A percentile compares a stretch with the other conserved stretches of the same genome.
These are phyloP conservation scores for Leishmania aethiopica DNA, from an alignment of 208 protist genomes.

Conservation along the genomic window DNA sequence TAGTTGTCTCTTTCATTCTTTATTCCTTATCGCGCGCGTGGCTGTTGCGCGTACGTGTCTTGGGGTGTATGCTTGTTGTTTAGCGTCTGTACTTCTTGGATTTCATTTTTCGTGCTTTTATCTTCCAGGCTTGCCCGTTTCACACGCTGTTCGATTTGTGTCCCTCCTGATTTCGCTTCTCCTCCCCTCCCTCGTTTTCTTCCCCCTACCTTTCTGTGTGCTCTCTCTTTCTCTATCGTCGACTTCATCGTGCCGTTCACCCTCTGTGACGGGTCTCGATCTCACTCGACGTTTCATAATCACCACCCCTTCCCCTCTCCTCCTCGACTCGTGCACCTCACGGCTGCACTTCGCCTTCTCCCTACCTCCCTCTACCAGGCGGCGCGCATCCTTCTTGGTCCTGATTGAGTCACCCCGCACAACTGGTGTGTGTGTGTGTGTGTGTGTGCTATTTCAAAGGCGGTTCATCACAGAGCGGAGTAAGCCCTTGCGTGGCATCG, in stretches of 20 bases:
- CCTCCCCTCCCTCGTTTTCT: neutral
- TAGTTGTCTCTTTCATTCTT: neutral
- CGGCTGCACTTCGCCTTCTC: neutral
- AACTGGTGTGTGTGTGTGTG: neutral
- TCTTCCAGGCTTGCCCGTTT: neutral
- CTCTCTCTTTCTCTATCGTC: neutral
- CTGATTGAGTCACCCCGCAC: neutral
- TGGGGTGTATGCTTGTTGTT: neutral
- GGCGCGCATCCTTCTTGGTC: neutral
- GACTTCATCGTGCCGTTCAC: neutral
- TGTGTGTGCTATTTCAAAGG: neutral
- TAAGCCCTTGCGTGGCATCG: neutral
- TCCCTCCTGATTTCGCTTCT: neutral
- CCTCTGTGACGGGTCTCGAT: neutral
- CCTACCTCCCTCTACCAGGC: neutral
- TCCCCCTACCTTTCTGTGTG: neutral
- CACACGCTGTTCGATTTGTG: neutral
- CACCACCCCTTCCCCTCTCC: neutral
- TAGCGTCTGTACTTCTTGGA: neutral
- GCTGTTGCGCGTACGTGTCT: neutral
- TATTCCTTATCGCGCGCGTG: neutral
- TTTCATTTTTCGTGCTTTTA: neutral
- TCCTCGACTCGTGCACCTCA: neutral
- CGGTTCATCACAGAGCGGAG: neutral
- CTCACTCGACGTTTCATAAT: neutral